Evolutionary conservation across 169 alveolate species (phyloP).

Genomic region (Amoebophrya sp.): DNA sequence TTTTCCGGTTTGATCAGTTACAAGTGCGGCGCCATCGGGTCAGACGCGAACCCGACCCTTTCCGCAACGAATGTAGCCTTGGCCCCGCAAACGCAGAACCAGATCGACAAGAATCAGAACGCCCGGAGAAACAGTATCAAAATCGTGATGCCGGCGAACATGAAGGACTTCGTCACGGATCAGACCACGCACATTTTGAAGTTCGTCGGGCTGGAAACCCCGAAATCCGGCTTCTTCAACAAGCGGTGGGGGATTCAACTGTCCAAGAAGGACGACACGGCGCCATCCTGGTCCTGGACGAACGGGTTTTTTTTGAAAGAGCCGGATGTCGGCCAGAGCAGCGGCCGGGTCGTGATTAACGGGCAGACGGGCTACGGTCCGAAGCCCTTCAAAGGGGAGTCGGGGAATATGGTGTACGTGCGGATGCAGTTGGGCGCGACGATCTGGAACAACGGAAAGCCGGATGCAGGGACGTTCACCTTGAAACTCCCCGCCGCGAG

Average conservation of each 20-base stretch:
- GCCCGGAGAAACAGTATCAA: background rate
- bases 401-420: constrained; percentile 13
- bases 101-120: too few relatives aligned
- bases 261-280: background rate
- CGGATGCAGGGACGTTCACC: constrained; percentile 17
- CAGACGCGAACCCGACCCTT: background rate
- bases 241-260: background rate
- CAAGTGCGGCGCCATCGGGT: background rate
- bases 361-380: constrained; percentile 31
- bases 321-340: background rate
- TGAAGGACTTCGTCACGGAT: background rate
- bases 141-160: background rate
- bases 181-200: background rate
- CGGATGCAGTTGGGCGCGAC: constrained; percentile 27
- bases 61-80: background rate
- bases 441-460: constrained; percentile 17
- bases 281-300: background rate
- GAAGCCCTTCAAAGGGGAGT: constrained; percentile 31
- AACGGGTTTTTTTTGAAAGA: constrained; percentile 28
- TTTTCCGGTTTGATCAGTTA: background rate
- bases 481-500: background rate
- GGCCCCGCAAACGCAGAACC: too few relatives aligned
- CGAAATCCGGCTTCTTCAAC: background rate
- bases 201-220: background rate
- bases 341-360: constrained; percentile 11